A percentile compares a stretch with the other conserved stretches of the same genome.
These are phyloP conservation scores for Lasiosphaeris hirsuta DNA, from an alignment of 495 filamentous ascomycete species.

Conservation along the genomic window DNA sequence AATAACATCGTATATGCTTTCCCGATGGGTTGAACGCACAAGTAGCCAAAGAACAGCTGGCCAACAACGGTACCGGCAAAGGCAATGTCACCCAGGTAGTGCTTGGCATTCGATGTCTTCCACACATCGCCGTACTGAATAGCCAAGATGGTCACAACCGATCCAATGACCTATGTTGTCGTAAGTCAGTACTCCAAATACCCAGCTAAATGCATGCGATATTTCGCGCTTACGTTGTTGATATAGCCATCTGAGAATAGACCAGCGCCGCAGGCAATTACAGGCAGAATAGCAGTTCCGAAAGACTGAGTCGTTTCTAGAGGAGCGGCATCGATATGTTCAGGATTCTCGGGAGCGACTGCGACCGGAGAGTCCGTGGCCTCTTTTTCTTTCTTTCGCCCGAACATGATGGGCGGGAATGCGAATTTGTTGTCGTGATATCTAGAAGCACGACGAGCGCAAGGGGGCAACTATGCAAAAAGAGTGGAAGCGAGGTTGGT, in stretches of 20 bases:
- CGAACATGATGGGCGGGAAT: constrained; percentile 6
- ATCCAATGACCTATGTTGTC: constrained; percentile 69
- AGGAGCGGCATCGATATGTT: neutral
- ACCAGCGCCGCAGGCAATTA: constrained; percentile 82
- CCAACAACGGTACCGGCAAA: constrained; percentile 89
- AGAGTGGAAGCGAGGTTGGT: no score
- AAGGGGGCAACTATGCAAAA: no score
- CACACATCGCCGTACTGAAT: constrained; percentile 63
- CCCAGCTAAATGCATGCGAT: neutral
- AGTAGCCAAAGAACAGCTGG: constrained; percentile 77
- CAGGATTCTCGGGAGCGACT: neutral
- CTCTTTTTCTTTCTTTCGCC: constrained; percentile 11
- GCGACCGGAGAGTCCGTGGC: neutral
- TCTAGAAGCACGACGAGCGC: no score
- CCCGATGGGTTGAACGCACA: constrained; percentile 24
- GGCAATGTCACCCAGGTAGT: constrained; percentile 72
- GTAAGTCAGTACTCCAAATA: neutral
- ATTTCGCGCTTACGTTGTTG: constrained; percentile 56
- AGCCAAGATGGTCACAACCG: constrained; percentile 67
- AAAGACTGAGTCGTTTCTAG: constrained; percentile 10
- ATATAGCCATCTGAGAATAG: constrained; percentile 90
- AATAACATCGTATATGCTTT: no score
- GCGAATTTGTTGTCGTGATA: no score
- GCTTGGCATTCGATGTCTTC: constrained; percentile 58
- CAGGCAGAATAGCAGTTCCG: constrained; percentile 37